Base-by-base conservation (phyloP, 2,329 filamentous ascomycete species). In the Fusarium liriodendri region DNA sequence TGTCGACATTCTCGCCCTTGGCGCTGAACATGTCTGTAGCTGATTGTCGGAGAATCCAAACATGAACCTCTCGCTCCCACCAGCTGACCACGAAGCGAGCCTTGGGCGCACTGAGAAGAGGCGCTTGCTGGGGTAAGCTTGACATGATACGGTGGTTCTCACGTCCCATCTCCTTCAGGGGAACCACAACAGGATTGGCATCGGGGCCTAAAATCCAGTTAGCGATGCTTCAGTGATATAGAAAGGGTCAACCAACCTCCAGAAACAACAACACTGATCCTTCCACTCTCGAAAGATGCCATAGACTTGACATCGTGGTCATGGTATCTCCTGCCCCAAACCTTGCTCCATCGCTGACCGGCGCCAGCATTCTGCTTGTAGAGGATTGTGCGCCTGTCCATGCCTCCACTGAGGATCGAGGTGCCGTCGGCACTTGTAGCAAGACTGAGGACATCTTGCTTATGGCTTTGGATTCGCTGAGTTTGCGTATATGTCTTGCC, bases 291-390 rank as follows among this genome's bases (percentile, higher is more conserved):
- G 74, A 96, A 98, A 0, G 94, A 92, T 37, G 95, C 94, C 90
- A 98, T 94, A 1, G 95, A 90, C 85, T 98, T 98, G 78, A 98
- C 95, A 84, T 99, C 97, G 82, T 98, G 95, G 54, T 93, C 91
- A 80, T 99, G 97, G 80, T 96, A 95, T 79, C 95, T 89, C 75
- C 94, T 89, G 80, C 97, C 95, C 82, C 91, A 93, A n/a, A 94
- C 88, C 82, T 97, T 96, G 67, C 90, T 90, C 97, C 97, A 99
- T 79, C 92, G 90, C 62, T 88, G 86, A 67, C 88, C 88, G 25
- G 89, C 86, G 54, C 88, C 88, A 66, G 86, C 84, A 57, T 88
- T 87, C 75, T 92, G 90, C 81, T 92, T 93, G 84, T 97, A 98
- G 54, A 96, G 86, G 7, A 95, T 93, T 3, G 97, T 97, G 72